phyloP scores from a whole-genome alignment of 345 rosid genomes.

The Heritiera fomes region DNA sequence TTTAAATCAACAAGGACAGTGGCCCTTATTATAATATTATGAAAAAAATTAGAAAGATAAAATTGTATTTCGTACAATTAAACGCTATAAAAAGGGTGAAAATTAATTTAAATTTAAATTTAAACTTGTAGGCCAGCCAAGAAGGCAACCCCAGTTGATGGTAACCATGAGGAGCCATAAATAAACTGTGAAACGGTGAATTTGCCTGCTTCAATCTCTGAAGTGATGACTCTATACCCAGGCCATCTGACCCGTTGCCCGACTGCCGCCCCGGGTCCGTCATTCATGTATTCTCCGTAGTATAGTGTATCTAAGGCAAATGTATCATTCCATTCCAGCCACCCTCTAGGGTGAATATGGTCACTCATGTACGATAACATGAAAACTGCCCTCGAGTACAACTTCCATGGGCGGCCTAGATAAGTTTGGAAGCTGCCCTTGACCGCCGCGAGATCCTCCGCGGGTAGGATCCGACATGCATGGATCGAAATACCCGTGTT shows the following conservation, averaged over 20 bases:
- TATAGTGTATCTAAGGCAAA: conserved; percentile 85
- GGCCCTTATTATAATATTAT: conserved; percentile 16
- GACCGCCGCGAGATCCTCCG: conserved; percentile 48
- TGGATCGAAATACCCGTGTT: conserved; percentile 96
- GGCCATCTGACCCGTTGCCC: conserved; percentile 82
- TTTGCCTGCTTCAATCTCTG: conserved; percentile 61
- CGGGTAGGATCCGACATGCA: conserved; percentile 63
- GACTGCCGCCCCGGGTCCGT: conserved; percentile 71
- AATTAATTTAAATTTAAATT: neutral
- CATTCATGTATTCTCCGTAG: conserved; percentile 88
- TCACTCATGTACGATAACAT: conserved; percentile 71
- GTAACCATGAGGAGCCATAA: conserved; percentile 93
- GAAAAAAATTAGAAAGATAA: neutral
- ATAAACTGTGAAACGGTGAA: conserved; percentile 89
- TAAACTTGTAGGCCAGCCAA: conserved; percentile 70
- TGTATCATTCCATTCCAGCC: conserved; percentile 87
- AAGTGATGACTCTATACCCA: conserved; percentile 72
- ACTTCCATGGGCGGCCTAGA: conserved; percentile 95
- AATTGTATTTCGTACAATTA: conserved; percentile 7
- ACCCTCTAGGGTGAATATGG: conserved; percentile 83
- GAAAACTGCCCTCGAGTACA: conserved; percentile 70
- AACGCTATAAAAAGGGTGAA: neutral
- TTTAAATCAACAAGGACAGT: neutral
- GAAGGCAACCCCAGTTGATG: conserved; percentile 96
- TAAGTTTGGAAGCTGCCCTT: conserved; percentile 59